Evolutionary conservation across 139 green algal species (phyloP).

Genomic region (Asterochloris erici): DNA sequence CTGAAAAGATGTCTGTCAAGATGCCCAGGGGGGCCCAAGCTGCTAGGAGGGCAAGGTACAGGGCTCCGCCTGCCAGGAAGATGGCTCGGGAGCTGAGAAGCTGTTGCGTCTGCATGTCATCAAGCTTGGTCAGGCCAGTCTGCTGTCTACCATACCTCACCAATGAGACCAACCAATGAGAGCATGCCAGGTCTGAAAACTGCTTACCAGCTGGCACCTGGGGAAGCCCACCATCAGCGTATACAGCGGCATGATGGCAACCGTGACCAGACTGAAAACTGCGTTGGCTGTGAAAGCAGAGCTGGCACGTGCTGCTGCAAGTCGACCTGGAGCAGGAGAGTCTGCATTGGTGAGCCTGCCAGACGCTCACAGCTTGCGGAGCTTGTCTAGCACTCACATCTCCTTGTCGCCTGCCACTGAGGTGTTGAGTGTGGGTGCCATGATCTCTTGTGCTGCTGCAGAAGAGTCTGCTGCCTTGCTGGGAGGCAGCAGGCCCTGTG

Average conservation of each 20-base stretch:
- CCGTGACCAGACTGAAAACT: conserved; percentile 53
- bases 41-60: background rate
- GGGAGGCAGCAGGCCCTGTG: too few relatives aligned
- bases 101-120: background rate
- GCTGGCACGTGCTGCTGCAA: background rate
- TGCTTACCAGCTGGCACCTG: conserved; percentile 22
- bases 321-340: background rate
- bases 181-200: background rate
- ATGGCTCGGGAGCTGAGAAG: background rate
- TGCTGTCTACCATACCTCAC: background rate
- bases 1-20: background rate
- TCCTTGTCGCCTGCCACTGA: too few relatives aligned
- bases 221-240: conserved; percentile 52
- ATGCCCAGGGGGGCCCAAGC: background rate
- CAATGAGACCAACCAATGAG: background rate
- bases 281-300: conserved; percentile 14
- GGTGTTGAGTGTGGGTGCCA: too few relatives aligned
- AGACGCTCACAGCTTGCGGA: too few relatives aligned
- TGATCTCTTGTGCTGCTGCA: too few relatives aligned
- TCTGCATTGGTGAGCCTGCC: too few relatives aligned
- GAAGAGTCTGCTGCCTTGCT: too few relatives aligned
- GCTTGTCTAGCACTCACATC: too few relatives aligned
- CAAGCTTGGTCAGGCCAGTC: background rate
- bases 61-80: background rate
- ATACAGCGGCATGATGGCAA: conserved; percentile 66